Percentiles rank a stretch among this genome's conserved stretches.
phyloP scores from a whole-genome alignment of 1,284 basidiomycete species.

The Afroboletus lepidellus region DNA sequence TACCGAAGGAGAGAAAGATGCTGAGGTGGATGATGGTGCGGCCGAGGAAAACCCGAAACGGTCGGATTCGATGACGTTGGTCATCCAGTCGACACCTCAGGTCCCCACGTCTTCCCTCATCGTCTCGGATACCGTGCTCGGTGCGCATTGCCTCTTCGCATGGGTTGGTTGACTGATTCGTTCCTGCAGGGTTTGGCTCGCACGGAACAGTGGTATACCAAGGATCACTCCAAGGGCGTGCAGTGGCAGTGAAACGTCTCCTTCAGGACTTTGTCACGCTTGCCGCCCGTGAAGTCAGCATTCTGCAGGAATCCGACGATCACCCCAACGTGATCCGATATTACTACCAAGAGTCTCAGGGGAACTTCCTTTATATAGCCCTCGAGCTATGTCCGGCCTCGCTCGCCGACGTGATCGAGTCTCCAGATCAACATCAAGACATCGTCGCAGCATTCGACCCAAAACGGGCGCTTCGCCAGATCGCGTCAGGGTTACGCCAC shows the following conservation, averaged over 20 bases:
- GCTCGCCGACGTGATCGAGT: conserved; percentile 90
- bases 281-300: conserved; percentile 90
- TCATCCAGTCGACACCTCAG: conserved; percentile 26
- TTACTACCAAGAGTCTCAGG: conserved; percentile 93
- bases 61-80: conserved; percentile 15
- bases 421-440: conserved; percentile 70
- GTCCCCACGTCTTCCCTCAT: conserved; percentile 43
- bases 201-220: conserved; percentile 95
- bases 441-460: conserved; percentile 75
- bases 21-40: conserved; percentile 16
- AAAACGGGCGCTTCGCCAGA: conserved; percentile 85
- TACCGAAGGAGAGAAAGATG: conserved; percentile 26
- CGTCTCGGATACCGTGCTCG: conserved; percentile 79
- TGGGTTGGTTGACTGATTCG: not conserved
- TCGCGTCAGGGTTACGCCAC: conserved; percentile 86
- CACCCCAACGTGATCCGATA: conserved; percentile 98
- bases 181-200: conserved; percentile 80
- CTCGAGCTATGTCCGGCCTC: conserved; percentile 96
- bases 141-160: too few species aligned
- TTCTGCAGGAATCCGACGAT: conserved; percentile 95
- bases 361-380: conserved; percentile 95
- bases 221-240: conserved; percentile 92
- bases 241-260: conserved; percentile 95
- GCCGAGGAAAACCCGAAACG: conserved; percentile 13
- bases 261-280: conserved; percentile 95